Conservation (phyloP, 2,329 filamentous ascomycete genomes). For the Geoglossum cookeanum region DNA sequence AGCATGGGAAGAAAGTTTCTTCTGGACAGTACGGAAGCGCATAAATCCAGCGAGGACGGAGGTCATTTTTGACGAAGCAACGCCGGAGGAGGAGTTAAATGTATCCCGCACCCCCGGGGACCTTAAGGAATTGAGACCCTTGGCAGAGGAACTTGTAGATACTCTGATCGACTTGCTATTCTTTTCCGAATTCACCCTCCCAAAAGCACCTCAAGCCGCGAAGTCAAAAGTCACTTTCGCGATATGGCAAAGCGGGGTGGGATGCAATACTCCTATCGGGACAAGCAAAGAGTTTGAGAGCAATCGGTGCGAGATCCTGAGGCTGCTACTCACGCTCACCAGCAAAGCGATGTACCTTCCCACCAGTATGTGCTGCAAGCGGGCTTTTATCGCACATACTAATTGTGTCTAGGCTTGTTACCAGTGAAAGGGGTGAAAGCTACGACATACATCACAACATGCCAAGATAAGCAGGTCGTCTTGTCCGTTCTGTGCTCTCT, state of each 20-base stretch:
- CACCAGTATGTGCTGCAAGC: constrained; percentile 31
- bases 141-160: constrained; percentile 85
- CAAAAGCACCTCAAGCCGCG: constrained; percentile 41
- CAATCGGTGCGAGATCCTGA: constrained; percentile 77
- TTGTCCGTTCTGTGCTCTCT: constrained; percentile 81
- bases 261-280: constrained; percentile 73
- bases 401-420: constrained; percentile 32
- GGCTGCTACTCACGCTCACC: constrained; percentile 66
- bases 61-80: constrained; percentile 66
- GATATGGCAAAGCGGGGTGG: constrained; percentile 96
- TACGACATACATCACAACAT: constrained; percentile 76
- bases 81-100: constrained; percentile 29
- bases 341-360: constrained; percentile 91
- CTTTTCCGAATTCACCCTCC: constrained; percentile 75
- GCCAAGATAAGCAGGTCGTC: constrained; percentile 77
- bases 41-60: constrained; percentile 43
- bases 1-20: constrained; percentile 81
- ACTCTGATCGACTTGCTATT: constrained; percentile 78
- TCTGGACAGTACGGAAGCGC: constrained; percentile 64
- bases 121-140: constrained; percentile 65
- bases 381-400: constrained; percentile 5
- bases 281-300: constrained; percentile 85
- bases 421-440: constrained; percentile 68
- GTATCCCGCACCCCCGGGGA: constrained; percentile 27
- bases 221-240: constrained; percentile 74